Percentiles rank a stretch among this genome's conserved stretches.
Evolutionary conservation across 139 green algal species (phyloP).

Genomic region (Auxenochlorella pyrenoidosa): DNA sequence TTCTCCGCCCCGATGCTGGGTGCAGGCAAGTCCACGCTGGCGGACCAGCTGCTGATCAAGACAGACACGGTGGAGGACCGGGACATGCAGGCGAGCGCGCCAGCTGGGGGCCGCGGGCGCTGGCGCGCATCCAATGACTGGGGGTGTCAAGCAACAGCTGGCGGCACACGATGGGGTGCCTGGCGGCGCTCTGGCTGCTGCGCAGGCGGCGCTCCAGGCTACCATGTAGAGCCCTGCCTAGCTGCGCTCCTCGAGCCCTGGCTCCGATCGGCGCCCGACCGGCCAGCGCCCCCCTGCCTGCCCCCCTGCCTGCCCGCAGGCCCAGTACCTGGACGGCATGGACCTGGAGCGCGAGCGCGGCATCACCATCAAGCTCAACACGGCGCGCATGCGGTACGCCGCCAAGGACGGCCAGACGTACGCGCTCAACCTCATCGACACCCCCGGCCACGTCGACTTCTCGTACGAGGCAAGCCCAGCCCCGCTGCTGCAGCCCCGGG

Average conservation of each 20-base stretch:
- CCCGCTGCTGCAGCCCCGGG: too few species aligned
- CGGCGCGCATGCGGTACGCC: slow-evolving; percentile 92
- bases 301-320: not conserved
- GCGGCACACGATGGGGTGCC: too few species aligned
- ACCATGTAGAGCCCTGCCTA: too few species aligned
- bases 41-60: slow-evolving; percentile 87
- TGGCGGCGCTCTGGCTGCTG: too few species aligned
- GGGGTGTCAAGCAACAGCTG: not conserved
- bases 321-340: slow-evolving; percentile 96
- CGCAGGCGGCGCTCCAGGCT: too few species aligned
- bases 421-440: slow-evolving; percentile 93
- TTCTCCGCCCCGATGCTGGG: not conserved
- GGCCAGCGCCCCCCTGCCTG: not conserved
- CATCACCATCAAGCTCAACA: slow-evolving; percentile 99
- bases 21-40: slow-evolving; percentile 66
- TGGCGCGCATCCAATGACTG: too few species aligned
- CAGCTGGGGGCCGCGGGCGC: too few species aligned
- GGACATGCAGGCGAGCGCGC: slow-evolving; percentile 74
- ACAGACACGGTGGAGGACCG: slow-evolving; percentile 86
- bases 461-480: slow-evolving; percentile 62
- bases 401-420: slow-evolving; percentile 69
- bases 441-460: slow-evolving; percentile 92
- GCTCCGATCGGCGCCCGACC: too few species aligned
- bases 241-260: too few species aligned
- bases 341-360: slow-evolving; percentile 97